phyloP scores from a whole-genome alignment of 164 flowering plant species.

The Vitis labrusca region DNA sequence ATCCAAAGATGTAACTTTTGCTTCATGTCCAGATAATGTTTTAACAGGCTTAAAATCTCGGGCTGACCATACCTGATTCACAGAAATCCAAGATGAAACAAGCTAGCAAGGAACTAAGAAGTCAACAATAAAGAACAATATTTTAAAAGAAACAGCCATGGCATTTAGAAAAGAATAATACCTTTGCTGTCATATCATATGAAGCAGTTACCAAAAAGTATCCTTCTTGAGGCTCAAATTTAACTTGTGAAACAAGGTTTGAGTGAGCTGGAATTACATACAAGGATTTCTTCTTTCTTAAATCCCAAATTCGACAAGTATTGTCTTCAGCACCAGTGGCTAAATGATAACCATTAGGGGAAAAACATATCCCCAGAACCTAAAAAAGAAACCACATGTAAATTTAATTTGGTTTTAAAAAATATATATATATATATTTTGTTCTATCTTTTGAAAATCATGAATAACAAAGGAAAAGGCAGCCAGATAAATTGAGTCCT shows the following conservation, averaged over 20 bases:
- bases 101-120: neutral
- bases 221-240: slow-evolving; percentile 95
- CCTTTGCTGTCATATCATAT: slow-evolving; percentile 93
- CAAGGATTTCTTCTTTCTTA: slow-evolving; percentile 78
- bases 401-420: neutral
- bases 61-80: slow-evolving; percentile 85
- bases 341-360: slow-evolving; percentile 95
- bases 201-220: slow-evolving; percentile 86
- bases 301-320: slow-evolving; percentile 94
- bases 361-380: slow-evolving; percentile 80
- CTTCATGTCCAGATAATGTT: slow-evolving; percentile 87
- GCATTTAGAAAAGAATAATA: slow-evolving; percentile 13
- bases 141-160: neutral
- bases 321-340: slow-evolving; percentile 97
- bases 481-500: slow-evolving; percentile 16
- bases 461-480: neutral
- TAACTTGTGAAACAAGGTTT: slow-evolving; percentile 88
- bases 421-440: neutral
- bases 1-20: slow-evolving; percentile 81
- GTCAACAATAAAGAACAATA: neutral
- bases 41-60: slow-evolving; percentile 88
- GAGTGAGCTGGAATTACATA: slow-evolving; percentile 92
- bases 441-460: neutral
- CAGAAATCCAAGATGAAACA: slow-evolving; percentile 1
- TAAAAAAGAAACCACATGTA: slow-evolving; percentile 26